phyloP scores from a whole-genome alignment of 345 rosid genomes.

The Gynandropsis gynandra region DNA sequence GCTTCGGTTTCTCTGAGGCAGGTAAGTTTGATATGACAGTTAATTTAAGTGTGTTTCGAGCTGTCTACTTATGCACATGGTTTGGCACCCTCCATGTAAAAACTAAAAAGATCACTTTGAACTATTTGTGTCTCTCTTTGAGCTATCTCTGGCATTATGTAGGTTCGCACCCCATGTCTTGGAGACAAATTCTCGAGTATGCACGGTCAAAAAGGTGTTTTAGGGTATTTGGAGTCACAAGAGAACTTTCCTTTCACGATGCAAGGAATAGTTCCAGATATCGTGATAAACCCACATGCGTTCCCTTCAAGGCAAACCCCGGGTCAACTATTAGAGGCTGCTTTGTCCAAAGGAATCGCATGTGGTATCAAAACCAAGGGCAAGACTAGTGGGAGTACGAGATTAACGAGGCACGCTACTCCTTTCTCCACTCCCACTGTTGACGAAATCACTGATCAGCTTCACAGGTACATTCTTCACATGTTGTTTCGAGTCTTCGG shows the following conservation, averaged over 20 bases:
- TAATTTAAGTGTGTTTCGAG: conserved; percentile 12
- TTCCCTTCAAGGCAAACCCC: conserved; percentile 95
- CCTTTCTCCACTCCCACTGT: conserved; percentile 78
- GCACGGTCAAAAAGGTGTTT: conserved; percentile 98
- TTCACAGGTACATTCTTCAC: conserved; percentile 51
- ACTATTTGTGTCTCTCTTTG: not conserved
- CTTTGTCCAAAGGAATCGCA: conserved; percentile 88
- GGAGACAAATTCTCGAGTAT: conserved; percentile 97
- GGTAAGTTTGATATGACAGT: conserved; percentile 33
- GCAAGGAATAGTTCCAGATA: conserved; percentile 90
- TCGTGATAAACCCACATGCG: conserved; percentile 84
- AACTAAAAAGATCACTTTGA: too few species aligned
- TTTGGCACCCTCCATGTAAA: too few species aligned
- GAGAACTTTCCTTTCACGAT: conserved; percentile 85
- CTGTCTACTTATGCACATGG: too few species aligned
- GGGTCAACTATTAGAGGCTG: conserved; percentile 90
- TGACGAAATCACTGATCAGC: conserved; percentile 70
- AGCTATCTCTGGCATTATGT: conserved; percentile 1
- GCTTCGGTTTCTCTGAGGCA: conserved; percentile 84
- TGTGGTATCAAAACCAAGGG: conserved; percentile 31
- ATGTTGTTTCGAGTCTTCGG: not conserved
- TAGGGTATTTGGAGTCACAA: conserved; percentile 81
- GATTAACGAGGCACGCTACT: conserved; percentile 57
- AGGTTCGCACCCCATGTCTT: conserved; percentile 82
- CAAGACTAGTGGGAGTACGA: conserved; percentile 41